Conservation (phyloP, 768 basidiomycete genomes). For the Candolleomyces aberdarensis region DNA sequence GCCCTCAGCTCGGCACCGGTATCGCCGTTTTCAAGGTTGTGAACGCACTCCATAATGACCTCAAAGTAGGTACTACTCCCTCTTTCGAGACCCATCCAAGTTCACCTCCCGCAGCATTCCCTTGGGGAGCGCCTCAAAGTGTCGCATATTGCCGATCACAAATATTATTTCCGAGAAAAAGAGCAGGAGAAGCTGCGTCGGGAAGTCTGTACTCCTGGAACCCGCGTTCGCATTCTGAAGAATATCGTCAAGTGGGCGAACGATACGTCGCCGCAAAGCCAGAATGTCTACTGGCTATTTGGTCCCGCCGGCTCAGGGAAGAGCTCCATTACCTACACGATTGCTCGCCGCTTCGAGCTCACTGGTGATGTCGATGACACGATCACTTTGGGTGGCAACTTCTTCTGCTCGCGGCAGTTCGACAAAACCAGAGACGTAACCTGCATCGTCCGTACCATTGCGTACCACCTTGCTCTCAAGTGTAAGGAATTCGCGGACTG, state of each 20-base stretch:
- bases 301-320: constrained; percentile 8
- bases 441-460: constrained; percentile 15
- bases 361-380: background rate
- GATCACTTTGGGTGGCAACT: constrained; percentile 15
- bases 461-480: constrained; percentile 11
- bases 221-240: constrained; percentile 14
- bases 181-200: background rate
- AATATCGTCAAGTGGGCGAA: constrained; percentile 16
- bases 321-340: constrained; percentile 19
- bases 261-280: constrained; percentile 6
- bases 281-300: background rate
- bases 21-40: background rate
- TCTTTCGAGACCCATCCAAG: background rate
- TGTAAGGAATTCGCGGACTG: constrained; percentile 11
- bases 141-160: background rate
- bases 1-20: background rate
- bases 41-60: background rate
- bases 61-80: background rate
- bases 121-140: background rate
- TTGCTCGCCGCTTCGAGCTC: constrained; percentile 7
- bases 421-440: constrained; percentile 10
- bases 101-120: background rate
- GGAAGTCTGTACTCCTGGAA: constrained; percentile 15
- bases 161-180: background rate
- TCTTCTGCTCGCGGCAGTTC: constrained; percentile 22